Conservation (phyloP, 2,329 filamentous ascomycete species). For the Penicillium corylophilum region DNA sequence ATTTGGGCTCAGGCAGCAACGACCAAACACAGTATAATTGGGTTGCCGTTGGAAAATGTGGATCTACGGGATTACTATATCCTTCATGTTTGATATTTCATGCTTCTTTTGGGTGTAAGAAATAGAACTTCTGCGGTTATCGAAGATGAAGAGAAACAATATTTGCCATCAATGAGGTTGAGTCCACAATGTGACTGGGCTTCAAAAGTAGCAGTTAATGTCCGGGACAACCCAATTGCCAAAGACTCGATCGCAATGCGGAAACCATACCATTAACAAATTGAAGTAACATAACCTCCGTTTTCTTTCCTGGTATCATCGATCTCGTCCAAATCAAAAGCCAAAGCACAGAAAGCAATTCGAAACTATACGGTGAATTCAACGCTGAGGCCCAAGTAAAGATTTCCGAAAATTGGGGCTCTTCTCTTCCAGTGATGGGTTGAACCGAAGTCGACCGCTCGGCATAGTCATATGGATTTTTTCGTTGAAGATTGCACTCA, state of each 20-base stretch:
- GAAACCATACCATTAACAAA: not conserved
- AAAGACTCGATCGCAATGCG: not conserved
- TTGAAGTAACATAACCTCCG: not conserved
- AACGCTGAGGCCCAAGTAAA: constrained; percentile 15
- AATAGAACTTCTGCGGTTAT: not conserved
- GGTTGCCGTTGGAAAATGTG: not conserved
- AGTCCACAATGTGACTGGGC: not conserved
- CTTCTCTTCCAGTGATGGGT: constrained; percentile 14
- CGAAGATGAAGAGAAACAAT: not conserved
- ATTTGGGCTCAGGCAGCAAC: constrained; percentile 8
- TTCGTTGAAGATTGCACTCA: constrained; percentile 36
- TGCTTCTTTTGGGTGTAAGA: not conserved
- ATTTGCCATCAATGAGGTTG: not conserved
- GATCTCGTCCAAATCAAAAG: not conserved
- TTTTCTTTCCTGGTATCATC: not conserved
- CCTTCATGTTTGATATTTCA: too few species aligned
- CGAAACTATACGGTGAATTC: not conserved
- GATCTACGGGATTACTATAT: not conserved
- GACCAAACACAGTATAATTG: not conserved
- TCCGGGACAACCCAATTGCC: not conserved
- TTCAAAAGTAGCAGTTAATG: not conserved
- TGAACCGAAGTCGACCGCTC: constrained; percentile 25
- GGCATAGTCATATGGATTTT: constrained; percentile 24
- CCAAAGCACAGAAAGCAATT: not conserved
- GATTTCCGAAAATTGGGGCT: constrained; percentile 11